Evolutionary conservation across 1,139 yeast species (phyloP), one percentile per base, ranked within the genome.

Genomic region (Candida dubliniensis): DNA sequence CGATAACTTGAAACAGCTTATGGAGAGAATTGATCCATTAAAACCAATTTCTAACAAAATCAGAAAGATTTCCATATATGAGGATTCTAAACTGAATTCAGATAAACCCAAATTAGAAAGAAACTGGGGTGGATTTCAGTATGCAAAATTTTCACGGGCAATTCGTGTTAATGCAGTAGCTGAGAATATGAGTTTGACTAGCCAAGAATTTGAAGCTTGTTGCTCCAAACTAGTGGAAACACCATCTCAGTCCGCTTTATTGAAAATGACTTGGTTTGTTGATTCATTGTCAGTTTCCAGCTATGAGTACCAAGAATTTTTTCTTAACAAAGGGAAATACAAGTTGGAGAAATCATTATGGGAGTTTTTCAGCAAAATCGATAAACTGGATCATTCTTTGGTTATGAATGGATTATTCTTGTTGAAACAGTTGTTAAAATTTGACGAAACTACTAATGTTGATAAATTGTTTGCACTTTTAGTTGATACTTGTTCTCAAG

Each of bases 1-100:
- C 32, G 58, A 56, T 42, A 59, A 62, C 5, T 57, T 70, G 13
- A 72, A 71, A 47, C 50, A 59, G 1, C 56, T 71, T 26, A 69
- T 73, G 31, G 77, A 71, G 23, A 71, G 61, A 47, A 63, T 71
- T 0, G 79, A 74, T 50, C 79, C 79, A 1, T 55, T 74, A 24
- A 65, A 56, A 40, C 59, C 66, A 6, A 57, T 69, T 7, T 63
- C 77, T 0, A 65, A 56, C 36, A 64, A 60, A 40, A 64, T 59
- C 41, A 66, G 64, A 37, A 69, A 66, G 4, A 72, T 74, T 30
- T 49, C 59, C 14, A 74, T 74, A 9, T 74, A 58, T 45, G 74
- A 72, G 37, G 79, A 74, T 52, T 44, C 47, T 9, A 48, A 47
- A n/a, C 12, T 57, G 61, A 61, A 35, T 25, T 12, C 31, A 25